These are phyloP conservation scores for Ogataea pilisensis DNA, from an alignment of 805 yeast genomes.

Conservation along the genomic window DNA sequence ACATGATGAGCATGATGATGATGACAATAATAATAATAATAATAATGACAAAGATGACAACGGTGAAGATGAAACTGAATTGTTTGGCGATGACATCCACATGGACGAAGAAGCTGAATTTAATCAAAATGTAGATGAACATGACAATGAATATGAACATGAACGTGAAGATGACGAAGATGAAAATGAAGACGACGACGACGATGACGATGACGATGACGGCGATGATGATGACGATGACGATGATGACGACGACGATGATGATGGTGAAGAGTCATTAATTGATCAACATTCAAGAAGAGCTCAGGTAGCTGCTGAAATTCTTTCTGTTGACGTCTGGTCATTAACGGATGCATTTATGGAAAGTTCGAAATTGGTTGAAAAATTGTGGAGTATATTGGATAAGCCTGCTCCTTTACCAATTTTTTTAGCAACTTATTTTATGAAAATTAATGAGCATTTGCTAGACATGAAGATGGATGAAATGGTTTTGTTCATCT, in stretches of 20 bases:
- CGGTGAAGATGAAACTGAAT: conserved; percentile 2
- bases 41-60: conserved; percentile 3
- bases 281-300: conserved; percentile 34
- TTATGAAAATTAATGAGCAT: conserved; percentile 89
- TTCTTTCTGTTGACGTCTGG: conserved; percentile 90
- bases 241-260: conserved; percentile 29
- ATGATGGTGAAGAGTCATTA: conserved; percentile 30
- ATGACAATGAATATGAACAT: conserved; percentile 11
- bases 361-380: conserved; percentile 63
- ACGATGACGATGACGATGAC: conserved; percentile 18
- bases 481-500: conserved; percentile 68
- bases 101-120: conserved; percentile 4
- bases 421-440: conserved; percentile 76
- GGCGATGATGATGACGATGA: conserved; percentile 25
- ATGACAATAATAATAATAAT: neutral
- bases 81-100: conserved; percentile 6
- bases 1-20: conserved; percentile 6
- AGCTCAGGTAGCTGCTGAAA: conserved; percentile 80
- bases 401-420: conserved; percentile 66
- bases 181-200: conserved; percentile 14
- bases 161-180: no score
- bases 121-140: conserved; percentile 4
- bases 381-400: conserved; percentile 74
- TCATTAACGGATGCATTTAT: conserved; percentile 85
- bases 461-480: conserved; percentile 84